Conservation (phyloP, 768 basidiomycete genomes). For the Paxillus rubicundulus region DNA sequence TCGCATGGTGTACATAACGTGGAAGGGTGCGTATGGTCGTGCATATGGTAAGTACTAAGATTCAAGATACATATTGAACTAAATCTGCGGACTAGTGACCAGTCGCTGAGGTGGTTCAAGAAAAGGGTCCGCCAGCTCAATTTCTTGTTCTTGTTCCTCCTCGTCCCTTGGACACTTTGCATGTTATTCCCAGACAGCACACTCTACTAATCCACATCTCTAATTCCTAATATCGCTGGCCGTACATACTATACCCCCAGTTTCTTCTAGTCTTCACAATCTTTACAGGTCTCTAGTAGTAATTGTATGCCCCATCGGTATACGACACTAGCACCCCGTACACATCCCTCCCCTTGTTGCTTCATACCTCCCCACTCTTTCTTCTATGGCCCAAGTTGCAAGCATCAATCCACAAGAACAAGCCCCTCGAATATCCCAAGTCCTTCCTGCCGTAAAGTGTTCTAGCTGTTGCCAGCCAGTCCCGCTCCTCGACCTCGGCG, state of each 20-base stretch:
- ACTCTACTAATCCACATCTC: conserved; percentile 12
- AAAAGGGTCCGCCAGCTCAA: background rate
- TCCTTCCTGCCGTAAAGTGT: conserved; percentile 83
- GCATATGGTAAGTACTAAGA: too few relatives aligned
- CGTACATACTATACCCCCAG: conserved; percentile 4
- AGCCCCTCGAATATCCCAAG: conserved; percentile 48
- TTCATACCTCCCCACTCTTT: conserved; percentile 8
- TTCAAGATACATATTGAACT: background rate
- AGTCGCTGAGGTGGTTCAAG: too few relatives aligned
- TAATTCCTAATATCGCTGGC: conserved; percentile 11
- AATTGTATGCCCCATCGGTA: conserved; percentile 25
- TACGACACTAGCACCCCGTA: too few relatives aligned
- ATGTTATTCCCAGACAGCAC: background rate
- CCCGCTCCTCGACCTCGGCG: conserved; percentile 67
- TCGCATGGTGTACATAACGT: background rate
- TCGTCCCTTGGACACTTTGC: background rate
- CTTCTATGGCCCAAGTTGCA: conserved; percentile 26
- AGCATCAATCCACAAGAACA: conserved; percentile 9
- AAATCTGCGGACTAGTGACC: background rate
- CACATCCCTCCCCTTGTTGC: background rate
- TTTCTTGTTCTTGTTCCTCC: background rate
- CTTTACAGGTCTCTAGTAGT: conserved; percentile 2
- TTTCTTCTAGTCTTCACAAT: background rate
- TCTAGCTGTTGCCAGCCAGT: conserved; percentile 72
- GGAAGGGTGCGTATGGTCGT: background rate